phyloP scores from a whole-genome alignment of 805 yeast genomes.

The Metschnikowia cubensis region DNA sequence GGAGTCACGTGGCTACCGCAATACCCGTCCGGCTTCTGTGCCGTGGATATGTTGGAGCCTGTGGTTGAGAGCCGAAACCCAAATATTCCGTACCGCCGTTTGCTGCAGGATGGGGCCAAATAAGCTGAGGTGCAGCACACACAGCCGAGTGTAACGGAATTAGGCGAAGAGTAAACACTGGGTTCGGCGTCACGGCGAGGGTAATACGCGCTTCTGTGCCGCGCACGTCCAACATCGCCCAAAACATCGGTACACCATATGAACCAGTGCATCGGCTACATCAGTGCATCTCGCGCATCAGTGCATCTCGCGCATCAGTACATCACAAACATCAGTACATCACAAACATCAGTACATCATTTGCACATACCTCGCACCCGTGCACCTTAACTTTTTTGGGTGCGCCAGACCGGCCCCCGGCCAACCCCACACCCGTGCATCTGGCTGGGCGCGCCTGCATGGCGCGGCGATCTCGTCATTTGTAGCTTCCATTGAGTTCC shows the following conservation, averaged over 20 bases:
- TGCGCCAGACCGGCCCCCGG: not conserved
- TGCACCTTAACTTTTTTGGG: not conserved
- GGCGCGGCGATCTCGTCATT: slow-evolving; percentile 1
- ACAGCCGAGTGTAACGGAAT: too few relatives aligned
- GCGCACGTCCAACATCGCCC: too few relatives aligned
- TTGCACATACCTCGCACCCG: not conserved
- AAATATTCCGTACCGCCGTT: too few relatives aligned
- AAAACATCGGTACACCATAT: not conserved
- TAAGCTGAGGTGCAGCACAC: too few relatives aligned
- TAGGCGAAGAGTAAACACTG: too few relatives aligned
- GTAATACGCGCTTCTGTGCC: not conserved
- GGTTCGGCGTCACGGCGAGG: not conserved
- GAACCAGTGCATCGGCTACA: not conserved
- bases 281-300: not conserved
- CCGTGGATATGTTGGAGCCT: too few relatives aligned
- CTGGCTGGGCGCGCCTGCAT: not conserved
- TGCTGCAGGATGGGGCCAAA: too few relatives aligned
- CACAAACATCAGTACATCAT: not conserved
- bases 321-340: not conserved
- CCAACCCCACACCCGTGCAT: not conserved
- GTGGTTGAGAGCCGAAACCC: too few relatives aligned
- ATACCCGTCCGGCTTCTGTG: too few relatives aligned
- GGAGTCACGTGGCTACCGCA: too few relatives aligned
- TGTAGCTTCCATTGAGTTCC: slow-evolving; percentile 11
- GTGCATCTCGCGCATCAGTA: not conserved